Evolutionary conservation across 163 green algal genomes (phyloP), one percentile per base, ranked within the genome.

Genomic region (Volvox carteri): DNA sequence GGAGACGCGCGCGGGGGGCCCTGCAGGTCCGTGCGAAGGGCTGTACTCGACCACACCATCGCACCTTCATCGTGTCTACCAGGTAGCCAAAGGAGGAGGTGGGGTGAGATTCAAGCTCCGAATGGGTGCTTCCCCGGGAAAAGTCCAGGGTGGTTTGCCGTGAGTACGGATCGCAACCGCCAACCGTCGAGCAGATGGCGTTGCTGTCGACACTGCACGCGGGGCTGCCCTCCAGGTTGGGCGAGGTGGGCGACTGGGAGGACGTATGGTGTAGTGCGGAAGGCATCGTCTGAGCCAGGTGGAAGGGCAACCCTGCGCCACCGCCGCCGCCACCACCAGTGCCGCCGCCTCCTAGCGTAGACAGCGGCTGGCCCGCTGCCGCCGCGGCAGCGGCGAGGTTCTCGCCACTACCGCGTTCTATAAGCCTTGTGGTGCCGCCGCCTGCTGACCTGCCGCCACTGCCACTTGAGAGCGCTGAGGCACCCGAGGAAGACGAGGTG

Each of bases 41-140:
- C n/a, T n/a, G n/a, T n/a, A n/a, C n/a, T n/a, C n/a, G n/a, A n/a
- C n/a, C n/a, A n/a, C n/a, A n/a, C n/a, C n/a, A 72, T 11, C 18
- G 60, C 60, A 86, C 79, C 79, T 86, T 86, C 81, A 87, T 87
- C 30, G 44, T 60, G 35, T 87, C 67, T 21, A 48, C 19, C 4
- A 87, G 46, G 48, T 80, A 78, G 16, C 79, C 79, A 8, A 78
- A n/a, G 6, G 30, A 33, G 9, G 62, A 67, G 14, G 42, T 39
- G 0, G 42, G 42, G 44, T 77, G 62, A 42, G 79, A 79, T 28
- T 86, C 79, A 14, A 86, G 46, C 65, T 87, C 81, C 5, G 41
- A 62, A n/a, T 28, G 41, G 65, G 65, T 72, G 46, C 42, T 72
- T 8, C 25, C 65, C 1, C 81, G 46, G 30, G 46, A 73, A 56